Percentiles rank a stretch among this genome's conserved stretches.
Conservation (phyloP, 768 basidiomycete species). For the Tulasnella sp. region DNA sequence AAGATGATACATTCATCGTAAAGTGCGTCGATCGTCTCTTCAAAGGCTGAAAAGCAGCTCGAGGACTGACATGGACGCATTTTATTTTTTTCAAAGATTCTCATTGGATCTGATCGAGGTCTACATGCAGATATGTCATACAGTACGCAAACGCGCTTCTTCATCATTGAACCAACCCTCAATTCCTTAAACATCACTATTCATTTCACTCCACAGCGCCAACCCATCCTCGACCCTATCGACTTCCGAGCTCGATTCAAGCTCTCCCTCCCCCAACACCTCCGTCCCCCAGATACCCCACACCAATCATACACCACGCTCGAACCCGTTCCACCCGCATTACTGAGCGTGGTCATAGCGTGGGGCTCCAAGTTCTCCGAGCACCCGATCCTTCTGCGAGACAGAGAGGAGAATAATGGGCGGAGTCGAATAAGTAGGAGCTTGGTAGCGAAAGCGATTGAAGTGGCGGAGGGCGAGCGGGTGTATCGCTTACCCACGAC, state of each 20-base stretch:
- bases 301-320: constrained; percentile 21
- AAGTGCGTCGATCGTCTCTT: constrained; percentile 50
- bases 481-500: constrained; percentile 68
- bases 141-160: neutral
- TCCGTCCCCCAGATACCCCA: constrained; percentile 6
- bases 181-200: constrained; percentile 33
- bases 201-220: constrained; percentile 27
- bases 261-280: constrained; percentile 8
- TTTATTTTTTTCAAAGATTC: constrained; percentile 63
- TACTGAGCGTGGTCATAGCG: constrained; percentile 77
- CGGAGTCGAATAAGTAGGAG: constrained; percentile 70
- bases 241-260: constrained; percentile 62
- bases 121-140: constrained; percentile 53
- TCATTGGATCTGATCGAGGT: constrained; percentile 89
- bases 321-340: constrained; percentile 44
- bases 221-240: constrained; percentile 75
- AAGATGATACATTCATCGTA: constrained; percentile 59
- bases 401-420: constrained; percentile 48
- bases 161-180: neutral
- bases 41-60: too few relatives aligned
- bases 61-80: too few relatives aligned
- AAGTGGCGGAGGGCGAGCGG: constrained; percentile 78
- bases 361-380: constrained; percentile 94
- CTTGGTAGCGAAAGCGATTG: constrained; percentile 68
- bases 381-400: constrained; percentile 69